Evolutionary conservation across 495 filamentous ascomycete genomes (phyloP), one percentile per base, ranked within the genome.

Genomic region (Letharia lupina): DNA sequence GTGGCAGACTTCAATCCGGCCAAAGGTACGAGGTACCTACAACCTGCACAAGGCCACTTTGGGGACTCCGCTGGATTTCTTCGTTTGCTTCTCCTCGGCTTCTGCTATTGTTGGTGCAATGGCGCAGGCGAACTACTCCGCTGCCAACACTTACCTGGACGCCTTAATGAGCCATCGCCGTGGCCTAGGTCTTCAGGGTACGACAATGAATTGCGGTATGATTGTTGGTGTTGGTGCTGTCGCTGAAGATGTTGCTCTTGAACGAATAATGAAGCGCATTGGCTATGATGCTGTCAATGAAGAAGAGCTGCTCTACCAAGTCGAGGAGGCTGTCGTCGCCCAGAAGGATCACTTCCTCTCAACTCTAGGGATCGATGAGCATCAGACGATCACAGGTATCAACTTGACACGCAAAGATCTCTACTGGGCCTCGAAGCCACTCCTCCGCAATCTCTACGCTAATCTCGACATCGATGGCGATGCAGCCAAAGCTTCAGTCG

Each of bases 21-120:
- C 83, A 44, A 88, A 87, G 70, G 81, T 86, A 0, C 71, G 79
- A 37, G 84, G 82, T 11, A 70, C 76, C 23, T 72, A 70, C 73
- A 80, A 81, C 62, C 69, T 81, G 5, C 77, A 80, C 63, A 64
- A 56, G 33, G 67, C 67, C 5, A 68, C 63, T 47, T 18, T 68
- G 39, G 70, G 61, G 61, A 40, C 52, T 67, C 57, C 67, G 2
- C 68, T 81, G 15, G 78, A 80, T 70, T 81, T 81, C 72, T 81
- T 80, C 72, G 66, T 75, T 44, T 65, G 79, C 48, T 71, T 79
- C 37, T 75, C 76, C 31, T 74, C 70, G 11, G 57, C 74, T 15
- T 67, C 63, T 10, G 73, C 72, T 4, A 50, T 75, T 40, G 62
- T 76, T 20, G 77, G 73, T 20, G 70, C 76, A 12, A 62, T 72